Base-by-base conservation (phyloP, 1,139 yeast genomes). In the Debaryomyces psychrophilus region DNA sequence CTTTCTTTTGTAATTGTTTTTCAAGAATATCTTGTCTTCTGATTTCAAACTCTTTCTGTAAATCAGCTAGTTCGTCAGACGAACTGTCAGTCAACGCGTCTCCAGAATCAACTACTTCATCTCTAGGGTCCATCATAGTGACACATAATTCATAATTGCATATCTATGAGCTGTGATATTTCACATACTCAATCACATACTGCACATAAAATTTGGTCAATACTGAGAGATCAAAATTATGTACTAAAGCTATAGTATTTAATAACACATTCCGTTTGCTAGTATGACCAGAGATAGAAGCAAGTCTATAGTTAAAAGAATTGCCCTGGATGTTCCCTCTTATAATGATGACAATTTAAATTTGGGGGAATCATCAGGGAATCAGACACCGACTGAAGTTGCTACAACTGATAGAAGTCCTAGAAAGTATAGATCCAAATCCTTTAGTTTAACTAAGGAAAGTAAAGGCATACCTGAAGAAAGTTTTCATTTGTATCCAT, bases 261-360 rank as follows among this genome's bases (percentile, higher is more conserved):
- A 6, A 33, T 8, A 12, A 23, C 8, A 14, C 11, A 18, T 6
- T 15, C 11, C 25, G n/a, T 20, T 1, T 8, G 20, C 47, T 14
- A 54, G 50, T 34, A 70, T 69, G 76, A 55, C 70, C 39, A 59
- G 79, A 49, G 59, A 57, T 18, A 63, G 86, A 59, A 73, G 82
- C 44, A 73, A 75, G 48, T 81, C 87, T 4, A 73, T 80, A 49
- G 85, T 81, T 2, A 70, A 71, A 47, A 59, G 61, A 44, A 70
- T 74, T 33, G 78, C 79, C 4, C 62, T 65, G 47, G 76, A 71
- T 35, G 65, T 67, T 14, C 76, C 75, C 5, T 49, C 61, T 5
- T 61, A 59, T 44, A 53, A 54, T 8, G 65, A 59, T 5, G 65
- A 59, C 11, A 50, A 48, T n/a, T 42, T 55, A 31, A 44, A 54